Conservation (phyloP, 352 stramenopile genomes). For the Globisporangium splendens region DNA sequence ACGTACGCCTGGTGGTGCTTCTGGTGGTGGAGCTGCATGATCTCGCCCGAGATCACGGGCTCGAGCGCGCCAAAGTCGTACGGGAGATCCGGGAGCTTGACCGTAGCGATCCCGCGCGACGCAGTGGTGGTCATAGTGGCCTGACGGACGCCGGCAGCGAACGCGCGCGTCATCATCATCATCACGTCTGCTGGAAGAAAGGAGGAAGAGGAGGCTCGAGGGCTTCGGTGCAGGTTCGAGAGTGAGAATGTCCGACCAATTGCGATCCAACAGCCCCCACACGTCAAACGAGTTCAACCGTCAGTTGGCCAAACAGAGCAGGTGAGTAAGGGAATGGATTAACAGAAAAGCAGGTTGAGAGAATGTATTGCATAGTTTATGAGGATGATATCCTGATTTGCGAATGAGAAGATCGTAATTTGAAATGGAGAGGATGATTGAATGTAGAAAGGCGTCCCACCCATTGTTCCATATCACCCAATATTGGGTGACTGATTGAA, state of each 20-base stretch:
- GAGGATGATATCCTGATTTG: no score
- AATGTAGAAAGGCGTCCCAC: no score
- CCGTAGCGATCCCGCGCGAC: constrained; percentile 55
- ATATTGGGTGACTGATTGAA: no score
- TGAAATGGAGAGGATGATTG: no score
- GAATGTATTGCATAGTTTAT: no score
- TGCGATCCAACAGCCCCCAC: not conserved
- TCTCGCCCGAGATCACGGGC: constrained; percentile 84
- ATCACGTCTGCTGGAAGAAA: not conserved
- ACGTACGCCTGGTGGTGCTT: constrained; percentile 98
- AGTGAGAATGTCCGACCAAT: constrained; percentile 1
- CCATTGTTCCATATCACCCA: no score
- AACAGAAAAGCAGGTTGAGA: no score
- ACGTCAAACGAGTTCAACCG: no score
- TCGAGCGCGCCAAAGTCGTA: constrained; percentile 89
- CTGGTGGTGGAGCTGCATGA: constrained; percentile 94
- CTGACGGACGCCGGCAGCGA: not conserved
- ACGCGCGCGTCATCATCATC: constrained; percentile 1
- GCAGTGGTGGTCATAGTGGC: constrained; percentile 3
- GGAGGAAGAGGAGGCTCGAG: not conserved
- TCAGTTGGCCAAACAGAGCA: no score
- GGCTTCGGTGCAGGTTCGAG: not conserved
- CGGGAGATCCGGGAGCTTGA: constrained; percentile 76
- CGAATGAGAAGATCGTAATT: no score
- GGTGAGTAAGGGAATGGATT: no score